phyloP scores from a whole-genome alignment of 2,329 filamentous ascomycete genomes.

The Trichoderma brevicompactum region DNA sequence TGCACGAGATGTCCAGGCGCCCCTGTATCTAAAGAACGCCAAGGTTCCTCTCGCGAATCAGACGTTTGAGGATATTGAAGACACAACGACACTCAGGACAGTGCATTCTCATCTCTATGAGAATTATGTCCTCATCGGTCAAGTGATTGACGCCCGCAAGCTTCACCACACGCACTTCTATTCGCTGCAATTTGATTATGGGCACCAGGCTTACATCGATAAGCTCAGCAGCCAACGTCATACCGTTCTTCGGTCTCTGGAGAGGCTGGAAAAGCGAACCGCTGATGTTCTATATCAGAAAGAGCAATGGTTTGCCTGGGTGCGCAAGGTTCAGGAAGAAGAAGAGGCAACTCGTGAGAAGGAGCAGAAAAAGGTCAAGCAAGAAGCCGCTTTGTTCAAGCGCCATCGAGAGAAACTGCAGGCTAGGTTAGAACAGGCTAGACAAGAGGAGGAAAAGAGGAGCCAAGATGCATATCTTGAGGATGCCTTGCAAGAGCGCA shows the following conservation, averaged over 20 bases:
- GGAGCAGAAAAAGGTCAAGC: slow-evolving; percentile 20
- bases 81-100: neutral
- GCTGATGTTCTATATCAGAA: slow-evolving; percentile 11
- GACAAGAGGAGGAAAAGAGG: slow-evolving; percentile 36
- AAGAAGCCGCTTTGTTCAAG: slow-evolving; percentile 38
- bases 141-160: slow-evolving; percentile 21
- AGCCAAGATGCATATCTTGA: slow-evolving; percentile 39
- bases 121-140: slow-evolving; percentile 11
- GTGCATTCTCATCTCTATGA: slow-evolving; percentile 15
- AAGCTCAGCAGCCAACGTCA: slow-evolving; percentile 21
- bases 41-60: slow-evolving; percentile 15
- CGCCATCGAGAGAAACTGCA: slow-evolving; percentile 36
- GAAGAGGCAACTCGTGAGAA: slow-evolving; percentile 18
- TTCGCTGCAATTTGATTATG: slow-evolving; percentile 8
- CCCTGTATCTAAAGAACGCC: slow-evolving; percentile 6
- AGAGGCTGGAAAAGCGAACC: slow-evolving; percentile 8
- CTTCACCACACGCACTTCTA: slow-evolving; percentile 23
- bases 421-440: slow-evolving; percentile 30
- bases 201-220: slow-evolving; percentile 16
- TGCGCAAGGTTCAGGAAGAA: slow-evolving; percentile 7
- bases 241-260: slow-evolving; percentile 8
- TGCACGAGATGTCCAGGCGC: neutral
- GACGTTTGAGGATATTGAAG: slow-evolving; percentile 11
- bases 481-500: slow-evolving; percentile 35
- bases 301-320: slow-evolving; percentile 24